Evolutionary conservation across 352 stramenopile species (phyloP), one percentile per base, ranked within the genome.

Genomic region (Pythium vanterpoolii): DNA sequence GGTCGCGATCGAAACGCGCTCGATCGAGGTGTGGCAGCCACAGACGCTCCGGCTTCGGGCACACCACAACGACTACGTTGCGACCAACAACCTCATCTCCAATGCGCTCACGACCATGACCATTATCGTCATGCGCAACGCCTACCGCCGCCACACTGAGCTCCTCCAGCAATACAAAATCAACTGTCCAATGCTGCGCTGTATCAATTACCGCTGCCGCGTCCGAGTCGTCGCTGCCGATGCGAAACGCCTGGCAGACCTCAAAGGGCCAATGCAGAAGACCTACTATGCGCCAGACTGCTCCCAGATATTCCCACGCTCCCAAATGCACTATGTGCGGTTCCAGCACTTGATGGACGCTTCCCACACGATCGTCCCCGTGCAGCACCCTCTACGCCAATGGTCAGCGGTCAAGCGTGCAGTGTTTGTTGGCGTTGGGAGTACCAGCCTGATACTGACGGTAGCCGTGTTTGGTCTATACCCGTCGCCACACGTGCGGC

Each of bases 191-290:
- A 58, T 70, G 31, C 39, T 73, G 46, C 52, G 66, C 13, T 72
- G 68, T 14, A 51, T 74, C 28, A 69, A 49, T 45, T 70, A 62
- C 19, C 64, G 64, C 0, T 73, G 64, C 14, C 55, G 40, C 5
- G 31, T 75, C 5, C 42, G 38, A 5, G 18, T 74, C 18, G 14
- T 44, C n/a, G 11, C 27, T 7, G 36, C 28, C 23, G 33, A 54
- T 5, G 10, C 4, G 31, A 8, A 38, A 38, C 31, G 31, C 9
- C 31, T 8, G 9, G 16, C 31, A 14, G 2, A 38, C 1, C 31
- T 5, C 9, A 18, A 44, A 3, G 38, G n/a, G 38, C 14, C 7
- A 23, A 18, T 18, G 3, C 0, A 64, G 3, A 3, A 24, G 2
- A 38, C 42, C 7, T 58, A 64, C 42, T 46, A 46, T 40, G 9